Evolutionary conservation across 768 basidiomycete genomes (phyloP).

Genomic region (Phaffia australis): DNA sequence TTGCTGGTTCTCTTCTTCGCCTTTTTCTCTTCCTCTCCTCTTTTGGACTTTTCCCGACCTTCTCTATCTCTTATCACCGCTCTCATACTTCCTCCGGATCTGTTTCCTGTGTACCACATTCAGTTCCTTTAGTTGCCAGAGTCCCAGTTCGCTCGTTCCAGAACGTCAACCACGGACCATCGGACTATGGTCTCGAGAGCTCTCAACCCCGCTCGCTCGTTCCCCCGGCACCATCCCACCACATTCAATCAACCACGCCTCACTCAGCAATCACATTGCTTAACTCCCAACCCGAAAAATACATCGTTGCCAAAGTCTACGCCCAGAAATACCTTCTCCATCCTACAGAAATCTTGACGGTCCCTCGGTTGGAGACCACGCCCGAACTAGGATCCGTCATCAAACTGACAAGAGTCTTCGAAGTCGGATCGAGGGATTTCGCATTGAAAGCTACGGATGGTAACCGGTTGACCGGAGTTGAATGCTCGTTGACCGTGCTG

Average conservation of each 20-base stretch:
- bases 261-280: slow-evolving; percentile 10
- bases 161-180: too few relatives aligned
- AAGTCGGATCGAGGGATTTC: slow-evolving; percentile 90
- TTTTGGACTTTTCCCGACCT: too few relatives aligned
- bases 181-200: too few relatives aligned
- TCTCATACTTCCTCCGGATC: too few relatives aligned
- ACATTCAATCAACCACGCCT: neutral
- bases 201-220: too few relatives aligned
- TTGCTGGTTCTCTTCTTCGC: too few relatives aligned
- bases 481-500: slow-evolving; percentile 78
- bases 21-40: too few relatives aligned
- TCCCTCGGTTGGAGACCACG: slow-evolving; percentile 76
- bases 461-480: slow-evolving; percentile 21
- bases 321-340: slow-evolving; percentile 81
- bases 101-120: too few relatives aligned
- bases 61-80: too few relatives aligned
- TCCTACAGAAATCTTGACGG: slow-evolving; percentile 81
- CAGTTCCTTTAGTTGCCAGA: too few relatives aligned
- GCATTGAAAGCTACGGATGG: slow-evolving; percentile 51
- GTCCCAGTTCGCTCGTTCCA: too few relatives aligned
- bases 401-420: slow-evolving; percentile 71
- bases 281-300: slow-evolving; percentile 77
- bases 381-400: slow-evolving; percentile 66
- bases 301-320: slow-evolving; percentile 77
- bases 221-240: neutral